These are phyloP conservation scores for Calonectria hongkongensis DNA, from an alignment of 2,329 filamentous ascomycete genomes.

Conservation along the genomic window DNA sequence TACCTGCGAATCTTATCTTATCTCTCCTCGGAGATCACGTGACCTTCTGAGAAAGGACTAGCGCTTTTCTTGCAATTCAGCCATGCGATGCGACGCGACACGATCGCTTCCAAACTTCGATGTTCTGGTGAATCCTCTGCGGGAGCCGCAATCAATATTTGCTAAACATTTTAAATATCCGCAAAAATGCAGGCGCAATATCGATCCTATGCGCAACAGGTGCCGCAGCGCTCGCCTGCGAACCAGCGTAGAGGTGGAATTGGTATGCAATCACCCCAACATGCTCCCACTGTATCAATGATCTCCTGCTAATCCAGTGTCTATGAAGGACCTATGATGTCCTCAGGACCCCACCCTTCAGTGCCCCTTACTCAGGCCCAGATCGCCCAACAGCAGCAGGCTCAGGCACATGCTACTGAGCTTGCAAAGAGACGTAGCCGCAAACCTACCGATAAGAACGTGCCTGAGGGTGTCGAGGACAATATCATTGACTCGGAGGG, in stretches of 20 bases:
- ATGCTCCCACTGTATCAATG: slow-evolving; percentile 18
- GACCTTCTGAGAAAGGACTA: slow-evolving; percentile 38
- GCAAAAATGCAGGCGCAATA: slow-evolving; percentile 72
- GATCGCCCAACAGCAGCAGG: slow-evolving; percentile 70
- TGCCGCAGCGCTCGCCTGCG: slow-evolving; percentile 68
- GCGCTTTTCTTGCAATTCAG: slow-evolving; percentile 45
- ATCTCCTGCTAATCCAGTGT: slow-evolving; percentile 38
- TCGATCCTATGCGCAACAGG: slow-evolving; percentile 71
- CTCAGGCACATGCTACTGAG: slow-evolving; percentile 74
- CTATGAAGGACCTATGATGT: slow-evolving; percentile 73
- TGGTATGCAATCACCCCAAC: slow-evolving; percentile 62
- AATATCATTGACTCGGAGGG: slow-evolving; percentile 85
- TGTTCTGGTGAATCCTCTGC: slow-evolving; percentile 25
- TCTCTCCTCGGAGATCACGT: slow-evolving; percentile 45
- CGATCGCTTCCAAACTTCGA: slow-evolving; percentile 40
- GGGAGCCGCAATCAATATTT: slow-evolving; percentile 41
- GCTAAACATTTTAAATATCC: not conserved
- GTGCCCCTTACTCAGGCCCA: slow-evolving; percentile 73
- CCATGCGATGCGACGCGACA: slow-evolving; percentile 54
- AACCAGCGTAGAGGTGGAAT: slow-evolving; percentile 72
- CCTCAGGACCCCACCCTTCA: slow-evolving; percentile 70
- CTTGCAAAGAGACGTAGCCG: slow-evolving; percentile 86
- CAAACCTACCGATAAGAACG: slow-evolving; percentile 95
- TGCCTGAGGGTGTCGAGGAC: slow-evolving; percentile 92
- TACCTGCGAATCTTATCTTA: not conserved